Evolutionary conservation across 2,329 filamentous ascomycete genomes (phyloP), one percentile per base, ranked within the genome.

Genomic region (Fusarium beomiforme): DNA sequence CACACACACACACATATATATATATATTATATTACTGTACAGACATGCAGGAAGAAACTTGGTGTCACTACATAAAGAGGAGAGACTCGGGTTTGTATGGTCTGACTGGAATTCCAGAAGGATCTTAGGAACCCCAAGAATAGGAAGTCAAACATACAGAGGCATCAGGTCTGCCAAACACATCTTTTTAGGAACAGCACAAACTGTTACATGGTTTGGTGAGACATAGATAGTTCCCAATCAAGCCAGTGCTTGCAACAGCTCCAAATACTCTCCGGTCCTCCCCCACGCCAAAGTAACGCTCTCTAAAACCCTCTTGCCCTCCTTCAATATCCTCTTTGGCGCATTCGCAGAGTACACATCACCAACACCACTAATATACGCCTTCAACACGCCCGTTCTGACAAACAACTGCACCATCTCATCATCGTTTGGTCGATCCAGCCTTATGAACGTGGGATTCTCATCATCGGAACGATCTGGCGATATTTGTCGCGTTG

Each of bases 341-440:
- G 75, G 73, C 2, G 70, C 75, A 29, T 59, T 62, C 2, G 55
- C 36, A 0, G 53, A 64, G 33, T 69, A 85, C 8, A 88, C 78
- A 71, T 88, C 83, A 1, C 87, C 87, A 2, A 89, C 85, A 6
- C 85, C 86, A 12, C 81, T 84, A 12, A 89, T 80, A 64, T 85
- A 83, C 1, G 83, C 86, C 21, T 79, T 80, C 83, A 89, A 87
- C 1, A 70, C 61, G 0, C 87, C 87, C 19, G 83, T 79, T 14
- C 83, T 79, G 1, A 89, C 86, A 73, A 87, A 89, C 3, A 85
- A 77, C 70, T 89, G 87, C 3, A 88, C 86, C 51, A 89, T 81
- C 70, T 89, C 87, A 73, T 89, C 88, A 67, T 89, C 86, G 5
- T 83, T 83, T 0, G 87, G 87, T 13, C 87, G 80, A 60, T 90